Evolutionary conservation across 441 rosid species (phyloP).

Genomic region (Bocquillonia castaneifolia): DNA sequence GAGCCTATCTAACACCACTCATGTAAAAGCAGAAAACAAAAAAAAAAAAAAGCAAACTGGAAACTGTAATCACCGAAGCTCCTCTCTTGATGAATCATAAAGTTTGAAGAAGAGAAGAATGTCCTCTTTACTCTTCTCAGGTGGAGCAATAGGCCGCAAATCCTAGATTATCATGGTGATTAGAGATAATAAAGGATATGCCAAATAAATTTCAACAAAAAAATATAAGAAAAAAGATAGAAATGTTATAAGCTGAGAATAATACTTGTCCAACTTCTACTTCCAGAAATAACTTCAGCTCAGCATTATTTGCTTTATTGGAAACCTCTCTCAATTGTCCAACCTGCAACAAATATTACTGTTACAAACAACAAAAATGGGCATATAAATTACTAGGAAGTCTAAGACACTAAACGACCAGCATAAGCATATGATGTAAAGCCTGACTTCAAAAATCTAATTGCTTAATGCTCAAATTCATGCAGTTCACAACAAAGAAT

Average conservation of each 20-base stretch:
- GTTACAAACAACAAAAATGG: neutral
- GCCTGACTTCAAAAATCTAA: neutral
- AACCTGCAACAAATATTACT: slow-evolving; percentile 46
- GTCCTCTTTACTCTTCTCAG: slow-evolving; percentile 66
- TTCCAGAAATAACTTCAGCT: slow-evolving; percentile 86
- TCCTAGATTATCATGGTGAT: slow-evolving; percentile 45
- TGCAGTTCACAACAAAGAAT: neutral
- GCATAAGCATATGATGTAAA: neutral
- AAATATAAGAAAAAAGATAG: neutral
- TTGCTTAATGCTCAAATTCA: neutral
- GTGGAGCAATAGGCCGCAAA: slow-evolving; percentile 44
- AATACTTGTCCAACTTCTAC: slow-evolving; percentile 72
- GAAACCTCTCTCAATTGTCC: slow-evolving; percentile 85
- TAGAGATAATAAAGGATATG: neutral
- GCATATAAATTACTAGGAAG: neutral
- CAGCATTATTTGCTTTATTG: slow-evolving; percentile 76
- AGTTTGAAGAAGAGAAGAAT: slow-evolving; percentile 85
- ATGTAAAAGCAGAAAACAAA: slow-evolving; percentile 1
- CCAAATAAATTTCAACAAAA: neutral
- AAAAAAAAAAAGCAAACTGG: slow-evolving; percentile 8
- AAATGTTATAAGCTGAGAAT: neutral
- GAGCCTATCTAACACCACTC: slow-evolving; percentile 13
- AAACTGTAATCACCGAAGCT: slow-evolving; percentile 52
- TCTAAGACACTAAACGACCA: neutral
- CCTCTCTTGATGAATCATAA: slow-evolving; percentile 70